These are phyloP conservation scores for Plasmodium gonderi DNA, from an alignment of 169 alveolate species.

Conservation along the genomic window DNA sequence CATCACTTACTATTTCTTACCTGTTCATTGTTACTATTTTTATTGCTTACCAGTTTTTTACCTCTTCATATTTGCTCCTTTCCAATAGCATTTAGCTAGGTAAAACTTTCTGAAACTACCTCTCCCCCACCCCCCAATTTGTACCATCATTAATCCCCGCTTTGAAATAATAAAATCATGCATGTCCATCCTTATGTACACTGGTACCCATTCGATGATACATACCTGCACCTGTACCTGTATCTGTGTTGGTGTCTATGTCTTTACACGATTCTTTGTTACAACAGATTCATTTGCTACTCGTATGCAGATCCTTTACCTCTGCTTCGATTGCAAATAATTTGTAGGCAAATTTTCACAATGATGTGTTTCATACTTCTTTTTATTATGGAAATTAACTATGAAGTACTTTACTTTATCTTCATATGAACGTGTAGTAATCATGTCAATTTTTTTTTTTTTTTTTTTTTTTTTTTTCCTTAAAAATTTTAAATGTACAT, in stretches of 20 bases:
- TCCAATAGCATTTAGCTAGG: too few species aligned
- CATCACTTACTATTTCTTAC: too few species aligned
- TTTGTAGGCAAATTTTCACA: not conserved
- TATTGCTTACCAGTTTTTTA: too few species aligned
- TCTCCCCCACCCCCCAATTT: too few species aligned
- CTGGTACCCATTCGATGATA: not conserved
- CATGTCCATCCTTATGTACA: not conserved
- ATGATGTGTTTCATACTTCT: not conserved
- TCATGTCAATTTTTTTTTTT: too few species aligned
- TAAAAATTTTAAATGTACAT: too few species aligned
- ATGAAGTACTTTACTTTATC: not conserved
- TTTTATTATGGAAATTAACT: not conserved
- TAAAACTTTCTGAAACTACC: too few species aligned
- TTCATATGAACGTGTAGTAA: not conserved
- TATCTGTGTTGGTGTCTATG: not conserved
- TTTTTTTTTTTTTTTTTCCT: too few species aligned
- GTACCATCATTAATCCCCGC: too few species aligned
- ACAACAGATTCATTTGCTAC: not conserved
- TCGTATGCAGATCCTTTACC: not conserved
- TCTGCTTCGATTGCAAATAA: not conserved
- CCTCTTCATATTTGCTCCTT: too few species aligned
- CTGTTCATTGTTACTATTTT: too few species aligned
- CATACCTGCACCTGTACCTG: not conserved
- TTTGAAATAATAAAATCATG: too few species aligned
- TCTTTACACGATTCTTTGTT: not conserved